Evolutionary conservation across 129 eudicot species (phyloP).

Genomic region (Artemisia tridentata): DNA sequence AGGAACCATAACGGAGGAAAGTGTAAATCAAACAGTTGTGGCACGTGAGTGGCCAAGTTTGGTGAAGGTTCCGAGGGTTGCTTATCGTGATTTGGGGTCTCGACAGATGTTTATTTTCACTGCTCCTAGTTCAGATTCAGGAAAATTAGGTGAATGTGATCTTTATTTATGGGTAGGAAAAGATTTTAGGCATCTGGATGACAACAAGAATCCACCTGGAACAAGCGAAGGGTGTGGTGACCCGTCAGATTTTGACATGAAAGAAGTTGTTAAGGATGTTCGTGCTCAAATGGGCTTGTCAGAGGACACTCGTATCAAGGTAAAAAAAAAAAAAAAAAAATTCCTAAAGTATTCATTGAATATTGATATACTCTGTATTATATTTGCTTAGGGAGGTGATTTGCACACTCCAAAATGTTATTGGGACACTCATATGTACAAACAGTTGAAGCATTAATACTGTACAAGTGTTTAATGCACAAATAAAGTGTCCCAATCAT

Average conservation of each 20-base stretch:
- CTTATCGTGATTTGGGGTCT: slow-evolving; percentile 43
- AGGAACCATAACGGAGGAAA: no score
- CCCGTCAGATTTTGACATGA: slow-evolving; percentile 26
- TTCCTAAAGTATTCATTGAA: not conserved
- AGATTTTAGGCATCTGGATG: slow-evolving; percentile 25
- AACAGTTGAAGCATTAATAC: no score
- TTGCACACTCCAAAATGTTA: no score
- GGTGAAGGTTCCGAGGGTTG: slow-evolving; percentile 36
- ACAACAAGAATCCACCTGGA: slow-evolving; percentile 6
- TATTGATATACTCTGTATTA: not conserved
- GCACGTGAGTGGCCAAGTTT: slow-evolving; percentile 60
- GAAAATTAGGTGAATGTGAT: slow-evolving; percentile 21
- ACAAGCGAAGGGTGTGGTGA: slow-evolving; percentile 23
- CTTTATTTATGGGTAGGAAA: slow-evolving; percentile 62
- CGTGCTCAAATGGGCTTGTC: slow-evolving; percentile 49
- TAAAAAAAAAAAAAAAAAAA: slow-evolving; percentile 26
- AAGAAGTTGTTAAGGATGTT: slow-evolving; percentile 38
- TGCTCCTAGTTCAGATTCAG: slow-evolving; percentile 31
- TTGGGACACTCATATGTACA: no score
- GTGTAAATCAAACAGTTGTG: slow-evolving; percentile 26
- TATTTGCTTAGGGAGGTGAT: no score
- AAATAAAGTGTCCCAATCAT: no score
- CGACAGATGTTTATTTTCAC: slow-evolving; percentile 34
- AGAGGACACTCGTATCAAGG: slow-evolving; percentile 48
- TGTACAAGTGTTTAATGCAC: no score